Conservation (phyloP, 495 filamentous ascomycete genomes). For the Apodospora peruviana region DNA sequence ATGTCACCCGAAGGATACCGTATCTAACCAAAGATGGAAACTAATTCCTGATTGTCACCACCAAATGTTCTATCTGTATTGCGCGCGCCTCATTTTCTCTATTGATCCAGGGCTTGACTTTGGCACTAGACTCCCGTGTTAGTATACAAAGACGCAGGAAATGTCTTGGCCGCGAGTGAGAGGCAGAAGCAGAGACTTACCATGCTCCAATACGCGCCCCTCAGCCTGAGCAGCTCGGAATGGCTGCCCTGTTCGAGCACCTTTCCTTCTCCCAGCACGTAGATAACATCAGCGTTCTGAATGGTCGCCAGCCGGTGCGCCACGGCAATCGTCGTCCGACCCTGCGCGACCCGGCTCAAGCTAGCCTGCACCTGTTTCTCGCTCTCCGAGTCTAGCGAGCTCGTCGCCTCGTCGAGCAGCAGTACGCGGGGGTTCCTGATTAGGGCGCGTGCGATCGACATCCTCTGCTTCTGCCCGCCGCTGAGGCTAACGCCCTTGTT, state of each 20-base stretch:
- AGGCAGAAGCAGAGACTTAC: slow-evolving; percentile 14
- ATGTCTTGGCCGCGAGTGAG: too few species aligned
- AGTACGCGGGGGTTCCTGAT: slow-evolving; percentile 65
- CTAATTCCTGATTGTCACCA: too few species aligned
- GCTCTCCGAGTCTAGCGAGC: slow-evolving; percentile 59
- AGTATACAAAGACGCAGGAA: too few species aligned
- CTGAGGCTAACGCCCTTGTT: slow-evolving; percentile 58
- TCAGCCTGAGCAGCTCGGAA: slow-evolving; percentile 36
- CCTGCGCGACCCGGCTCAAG: slow-evolving; percentile 53
- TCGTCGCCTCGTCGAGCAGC: slow-evolving; percentile 75
- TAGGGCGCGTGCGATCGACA: slow-evolving; percentile 70
- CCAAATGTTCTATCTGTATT: too few species aligned
- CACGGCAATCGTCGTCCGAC: slow-evolving; percentile 65
- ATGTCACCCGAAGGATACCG: too few species aligned
- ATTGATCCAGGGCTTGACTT: too few species aligned
- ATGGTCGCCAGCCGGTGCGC: slow-evolving; percentile 56
- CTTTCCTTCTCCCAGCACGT: slow-evolving; percentile 45
- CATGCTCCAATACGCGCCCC: slow-evolving; percentile 43
- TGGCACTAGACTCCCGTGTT: too few species aligned
- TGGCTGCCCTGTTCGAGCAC: slow-evolving; percentile 52
- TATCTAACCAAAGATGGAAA: too few species aligned
- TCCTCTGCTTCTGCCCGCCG: slow-evolving; percentile 71
- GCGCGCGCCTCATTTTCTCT: too few species aligned
- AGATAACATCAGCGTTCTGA: slow-evolving; percentile 49
- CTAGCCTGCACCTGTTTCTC: slow-evolving; percentile 70